Evolutionary conservation across 2,329 filamentous ascomycete species (phyloP), one percentile per base, ranked within the genome.

Genomic region (Aspergillus viridinutans): DNA sequence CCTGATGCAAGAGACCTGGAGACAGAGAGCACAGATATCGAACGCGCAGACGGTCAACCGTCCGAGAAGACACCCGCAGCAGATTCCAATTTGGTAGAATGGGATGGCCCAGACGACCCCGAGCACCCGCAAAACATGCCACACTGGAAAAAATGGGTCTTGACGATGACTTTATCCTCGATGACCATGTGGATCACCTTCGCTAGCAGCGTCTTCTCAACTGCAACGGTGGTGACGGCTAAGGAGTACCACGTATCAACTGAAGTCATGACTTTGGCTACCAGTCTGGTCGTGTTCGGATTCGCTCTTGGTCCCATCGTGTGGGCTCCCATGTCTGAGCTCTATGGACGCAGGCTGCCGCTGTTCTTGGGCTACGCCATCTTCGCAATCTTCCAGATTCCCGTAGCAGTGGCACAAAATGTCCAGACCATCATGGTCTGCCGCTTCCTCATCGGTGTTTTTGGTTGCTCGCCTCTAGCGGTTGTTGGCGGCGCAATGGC

Each of bases 371-470:
- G 80, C 0, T 80, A 80, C 60, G 62, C 73, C 12, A 57, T 76
- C 20, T 82, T 83, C 55, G 74, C 75, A 2, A 77, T 85, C 47
- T 83, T 84, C 58, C 78, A 83, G 55, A 80, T 85, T 50, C 79
- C 81, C 0, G 78, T 83, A 12, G 82, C 79, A 2, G 77, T 82
- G 2, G 81, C 82, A 0, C 73, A 76, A 48, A 83, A 85, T 61
- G 52, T 84, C 0, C 61, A 81, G 35, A 84, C 82, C 0, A 78
- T 85, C 55, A 73, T 85, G 64, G 58, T 85, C 12, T 79, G 74
- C 55, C 78, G 83, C 0, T 85, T 85, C 63, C 71, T 85, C 3
- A 74, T 75, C 1, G 83, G 83, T 2, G 58, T 80, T 4, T 83
- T 83, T 61, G 83, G 78, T 4, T 78, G 76, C 54, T 76, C 80